Percentiles rank a stretch among this genome's conserved stretches.
Conservation (phyloP, 768 basidiomycete species). For the Crucibulum laeve region DNA sequence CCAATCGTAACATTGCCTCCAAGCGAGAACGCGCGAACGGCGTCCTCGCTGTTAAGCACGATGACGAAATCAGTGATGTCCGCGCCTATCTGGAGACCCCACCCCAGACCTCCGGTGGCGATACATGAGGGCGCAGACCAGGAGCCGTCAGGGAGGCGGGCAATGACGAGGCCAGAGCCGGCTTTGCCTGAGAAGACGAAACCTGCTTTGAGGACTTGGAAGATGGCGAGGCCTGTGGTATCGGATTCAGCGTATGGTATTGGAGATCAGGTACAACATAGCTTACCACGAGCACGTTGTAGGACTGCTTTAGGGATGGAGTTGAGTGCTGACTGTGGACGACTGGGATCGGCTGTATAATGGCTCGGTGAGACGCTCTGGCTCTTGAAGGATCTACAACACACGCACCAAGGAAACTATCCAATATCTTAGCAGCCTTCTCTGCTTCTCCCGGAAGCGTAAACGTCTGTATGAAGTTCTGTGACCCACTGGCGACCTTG, state of each 20-base stretch:
- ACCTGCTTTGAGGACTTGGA: conserved; percentile 90
- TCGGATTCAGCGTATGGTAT: neutral
- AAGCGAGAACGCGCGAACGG: conserved; percentile 90
- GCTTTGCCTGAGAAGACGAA: conserved; percentile 96
- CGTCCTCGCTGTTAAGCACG: conserved; percentile 95
- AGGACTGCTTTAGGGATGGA: conserved; percentile 91
- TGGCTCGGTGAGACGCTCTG: conserved; percentile 7
- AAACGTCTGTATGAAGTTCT: conserved; percentile 81
- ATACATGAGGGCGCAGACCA: conserved; percentile 98
- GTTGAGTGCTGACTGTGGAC: conserved; percentile 89
- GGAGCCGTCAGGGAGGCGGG: conserved; percentile 89
- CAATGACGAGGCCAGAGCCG: conserved; percentile 89
- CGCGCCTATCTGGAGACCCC: conserved; percentile 94
- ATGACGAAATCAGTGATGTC: conserved; percentile 96
- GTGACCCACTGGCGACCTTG: conserved; percentile 70
- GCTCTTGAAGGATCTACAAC: neutral
- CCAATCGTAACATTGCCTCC: conserved; percentile 97
- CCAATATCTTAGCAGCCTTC: conserved; percentile 89
- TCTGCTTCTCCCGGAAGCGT: conserved; percentile 89
- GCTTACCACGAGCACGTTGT: conserved; percentile 79
- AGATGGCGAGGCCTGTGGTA: conserved; percentile 79
- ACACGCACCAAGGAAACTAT: conserved; percentile 79
- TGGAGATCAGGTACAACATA: conserved; percentile 7
- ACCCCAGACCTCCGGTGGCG: conserved; percentile 90
- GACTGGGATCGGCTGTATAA: conserved; percentile 71